Evolutionary conservation across 805 yeast genomes (phyloP), one percentile per base, ranked within the genome.

Genomic region (Saccharomycopsis sp.): DNA sequence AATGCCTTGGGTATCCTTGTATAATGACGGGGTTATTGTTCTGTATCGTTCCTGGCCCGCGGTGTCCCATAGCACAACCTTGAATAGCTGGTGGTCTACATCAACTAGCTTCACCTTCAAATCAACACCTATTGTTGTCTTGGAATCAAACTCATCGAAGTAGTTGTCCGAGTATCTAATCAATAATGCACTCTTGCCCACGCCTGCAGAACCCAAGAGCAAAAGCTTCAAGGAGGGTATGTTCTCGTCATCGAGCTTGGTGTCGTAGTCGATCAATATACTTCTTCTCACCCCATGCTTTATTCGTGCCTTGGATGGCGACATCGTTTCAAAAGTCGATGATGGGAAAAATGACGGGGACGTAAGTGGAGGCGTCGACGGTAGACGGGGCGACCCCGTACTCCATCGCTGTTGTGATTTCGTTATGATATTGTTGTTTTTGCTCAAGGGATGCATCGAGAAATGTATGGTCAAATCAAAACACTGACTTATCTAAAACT

Each of bases 41-140:
- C 69, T 56, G 44, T 64, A 69, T 38, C 72, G 55, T 49, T 68
- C 73, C 52, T 68, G 73, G 3, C 74, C 74, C 3, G 74, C 74
- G 10, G 73, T 68, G 48, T 68, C 73, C 73, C 73, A 69, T 39
- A 68, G 50, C 6, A 63, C 63, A 10, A 68, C 60, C 48, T 68
- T 67, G 54, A 66, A 68, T 34, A 56, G 56, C 33, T 64, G 53
- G 18, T 66, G 63, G 48, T 67, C 71, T 12, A 69, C 63, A 46
- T 64, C 66, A 9, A 68, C 62, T 10, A 62, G 46, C 37, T 65
- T 62, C 6, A 66, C 64, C 51, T 67, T 68, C 34, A 69, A 56
- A 48, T 69, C 73, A 4, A 69, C 64, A 10, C 74, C 74, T 29
- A 69, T 62, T 0, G 73, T 68, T 1, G 69, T 57, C 45, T 60